Base-by-base conservation (phyloP, 1,284 basidiomycete species). In the Bjerkandera adusta region DNA sequence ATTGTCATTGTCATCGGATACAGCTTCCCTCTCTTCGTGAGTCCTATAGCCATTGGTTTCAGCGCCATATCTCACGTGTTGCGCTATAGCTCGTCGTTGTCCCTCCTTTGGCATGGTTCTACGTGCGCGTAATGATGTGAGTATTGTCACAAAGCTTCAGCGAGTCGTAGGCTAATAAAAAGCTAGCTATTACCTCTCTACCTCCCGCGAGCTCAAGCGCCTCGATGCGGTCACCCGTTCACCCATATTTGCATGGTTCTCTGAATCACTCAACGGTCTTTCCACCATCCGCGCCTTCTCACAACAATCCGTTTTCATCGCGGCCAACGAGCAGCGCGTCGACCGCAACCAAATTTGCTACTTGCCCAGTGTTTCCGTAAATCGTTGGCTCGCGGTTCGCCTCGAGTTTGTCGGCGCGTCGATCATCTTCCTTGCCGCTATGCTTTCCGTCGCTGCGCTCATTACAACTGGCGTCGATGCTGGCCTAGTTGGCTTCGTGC, bases 191-290 rank as follows among this genome's bases (percentile, higher is more conserved):
- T 97, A 97, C 65, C 80, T 97, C 13, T 75, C 91, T 1, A 94
- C 94, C 0, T 93, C 90, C 10, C 84, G 93, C 42, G 93, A 96
- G 64, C 77, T 97, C 37, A 96, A 97, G 66, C 86, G 94, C 18
- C 76, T 97, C 7, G 94, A 97, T 59, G 88, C 95, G 4, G 85
- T 91, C 22, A 89, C 89, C 10, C 85, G 89, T 47, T 92, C 90
- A 1, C 95, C 95, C 7, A 92, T 97, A 54, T 96, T 97, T 63
- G 83, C 82, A 0, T 90, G 87, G 83, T 91, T 92, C 63, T 85
- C 89, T 15, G 93, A 97, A 64, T 88, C 89, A 0, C 73, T 97
- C 8, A 77, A 81, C 3, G 95, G 94, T 5, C 70, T 95, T 6
- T 80, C 88, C 1, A 92, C 90, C 15, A 96, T 98, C 57, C 82